phyloP scores from a whole-genome alignment of 164 flowering plant genomes.

The Stephania cephalantha region DNA sequence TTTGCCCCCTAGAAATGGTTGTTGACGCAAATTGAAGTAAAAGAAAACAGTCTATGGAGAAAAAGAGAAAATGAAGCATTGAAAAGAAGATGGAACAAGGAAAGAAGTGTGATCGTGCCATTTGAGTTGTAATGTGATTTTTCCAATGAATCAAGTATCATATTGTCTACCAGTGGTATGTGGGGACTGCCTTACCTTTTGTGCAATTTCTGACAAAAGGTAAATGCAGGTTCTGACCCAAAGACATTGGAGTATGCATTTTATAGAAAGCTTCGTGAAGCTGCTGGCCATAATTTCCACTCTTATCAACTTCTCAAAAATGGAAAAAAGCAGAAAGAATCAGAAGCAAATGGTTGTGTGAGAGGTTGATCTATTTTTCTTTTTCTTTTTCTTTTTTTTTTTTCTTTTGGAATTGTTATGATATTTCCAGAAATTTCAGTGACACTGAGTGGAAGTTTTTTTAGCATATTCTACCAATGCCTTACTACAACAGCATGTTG shows the following conservation, averaged over 20 bases:
- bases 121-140: not conserved
- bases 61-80: not conserved
- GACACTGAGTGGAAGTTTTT: not conserved
- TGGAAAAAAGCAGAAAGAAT: conserved; percentile 16
- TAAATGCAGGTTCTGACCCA: conserved; percentile 39
- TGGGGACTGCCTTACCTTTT: not conserved
- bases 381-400: conserved; percentile 3
- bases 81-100: not conserved
- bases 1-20: not conserved
- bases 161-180: not conserved
- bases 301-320: conserved; percentile 20
- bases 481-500: not conserved
- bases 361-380: conserved; percentile 20
- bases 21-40: not conserved
- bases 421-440: not conserved
- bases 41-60: not conserved
- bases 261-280: conserved; percentile 49
- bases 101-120: not conserved
- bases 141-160: not conserved
- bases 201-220: conserved; percentile 8
- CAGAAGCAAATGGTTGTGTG: conserved; percentile 17
- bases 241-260: conserved; percentile 75
- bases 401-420: not conserved
- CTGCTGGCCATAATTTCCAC: conserved; percentile 16
- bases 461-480: not conserved